Conservation (phyloP, 129 eudicot genomes). For the Tagetes erecta region DNA sequence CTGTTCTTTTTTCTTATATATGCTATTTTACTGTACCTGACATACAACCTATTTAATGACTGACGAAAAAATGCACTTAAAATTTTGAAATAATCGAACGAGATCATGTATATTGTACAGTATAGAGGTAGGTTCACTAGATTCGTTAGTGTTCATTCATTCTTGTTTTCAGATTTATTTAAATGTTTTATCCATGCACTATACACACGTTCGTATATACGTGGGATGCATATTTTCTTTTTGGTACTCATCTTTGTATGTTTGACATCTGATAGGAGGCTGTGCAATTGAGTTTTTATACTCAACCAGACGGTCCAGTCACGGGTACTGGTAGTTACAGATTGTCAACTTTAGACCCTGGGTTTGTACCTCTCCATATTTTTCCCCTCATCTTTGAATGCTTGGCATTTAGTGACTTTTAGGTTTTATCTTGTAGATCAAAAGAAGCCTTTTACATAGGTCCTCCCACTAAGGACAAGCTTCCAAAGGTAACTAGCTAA, state of each 20-base stretch:
- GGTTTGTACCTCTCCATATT: constrained; percentile 52
- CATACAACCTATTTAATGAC: constrained; percentile 11
- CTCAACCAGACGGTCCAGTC: constrained; percentile 94
- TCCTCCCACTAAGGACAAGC: constrained; percentile 83
- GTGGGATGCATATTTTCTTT: constrained; percentile 12
- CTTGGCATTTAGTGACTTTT: constrained; percentile 12
- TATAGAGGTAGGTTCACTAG: background rate
- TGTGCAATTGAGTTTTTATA: constrained; percentile 75
- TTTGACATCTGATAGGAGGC: constrained; percentile 55
- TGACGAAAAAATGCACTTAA: background rate
- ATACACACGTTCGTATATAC: background rate
- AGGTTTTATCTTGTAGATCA: constrained; percentile 41
- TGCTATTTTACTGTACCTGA: constrained; percentile 11
- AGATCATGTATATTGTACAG: background rate
- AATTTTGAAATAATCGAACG: background rate
- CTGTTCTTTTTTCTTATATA: constrained; percentile 3
- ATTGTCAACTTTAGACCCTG: constrained; percentile 75
- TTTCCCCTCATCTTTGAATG: background rate
- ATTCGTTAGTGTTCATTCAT: constrained; percentile 17
- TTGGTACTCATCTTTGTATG: constrained; percentile 6
- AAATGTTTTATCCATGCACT: background rate
- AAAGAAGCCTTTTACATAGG: constrained; percentile 95
- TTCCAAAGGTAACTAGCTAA: constrained; percentile 94
- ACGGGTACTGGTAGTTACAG: constrained; percentile 73
- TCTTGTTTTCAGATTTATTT: background rate